Conservation (phyloP, 1,139 yeast genomes). For the Sugiyamaella xylanicola region DNA sequence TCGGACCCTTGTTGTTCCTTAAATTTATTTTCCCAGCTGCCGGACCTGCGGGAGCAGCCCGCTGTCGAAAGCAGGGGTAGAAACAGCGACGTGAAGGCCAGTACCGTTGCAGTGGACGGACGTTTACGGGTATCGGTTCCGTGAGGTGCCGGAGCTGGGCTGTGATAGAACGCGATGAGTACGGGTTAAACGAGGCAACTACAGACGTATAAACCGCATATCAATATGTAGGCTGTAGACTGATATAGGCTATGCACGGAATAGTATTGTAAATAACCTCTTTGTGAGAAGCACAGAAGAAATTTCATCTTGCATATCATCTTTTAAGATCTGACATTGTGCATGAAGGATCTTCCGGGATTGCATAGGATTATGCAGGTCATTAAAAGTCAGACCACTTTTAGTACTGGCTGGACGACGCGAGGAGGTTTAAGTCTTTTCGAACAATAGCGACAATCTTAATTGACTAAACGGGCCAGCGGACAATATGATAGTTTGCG, state of each 20-base stretch:
- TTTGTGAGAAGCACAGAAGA: neutral
- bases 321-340: constrained; percentile 14
- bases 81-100: no score
- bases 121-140: neutral
- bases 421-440: neutral
- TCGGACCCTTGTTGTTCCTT: no score
- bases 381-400: constrained; percentile 14
- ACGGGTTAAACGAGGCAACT: constrained; percentile 3
- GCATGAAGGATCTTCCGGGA: constrained; percentile 8
- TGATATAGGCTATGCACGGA: neutral
- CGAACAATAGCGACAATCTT: no score
- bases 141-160: neutral
- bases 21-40: no score
- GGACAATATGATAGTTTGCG: no score
- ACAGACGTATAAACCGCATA: neutral
- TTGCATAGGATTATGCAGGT: neutral
- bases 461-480: no score
- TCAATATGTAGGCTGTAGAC: neutral
- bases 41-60: no score
- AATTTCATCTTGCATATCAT: neutral
- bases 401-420: neutral
- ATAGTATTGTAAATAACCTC: neutral
- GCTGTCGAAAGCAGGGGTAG: no score
- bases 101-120: neutral
- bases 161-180: neutral